A percentile compares a stretch with the other conserved stretches of the same genome.
Evolutionary conservation across 108 stramenopile genomes (phyloP).

Genomic region (Pseudonitzschia delicatissima): DNA sequence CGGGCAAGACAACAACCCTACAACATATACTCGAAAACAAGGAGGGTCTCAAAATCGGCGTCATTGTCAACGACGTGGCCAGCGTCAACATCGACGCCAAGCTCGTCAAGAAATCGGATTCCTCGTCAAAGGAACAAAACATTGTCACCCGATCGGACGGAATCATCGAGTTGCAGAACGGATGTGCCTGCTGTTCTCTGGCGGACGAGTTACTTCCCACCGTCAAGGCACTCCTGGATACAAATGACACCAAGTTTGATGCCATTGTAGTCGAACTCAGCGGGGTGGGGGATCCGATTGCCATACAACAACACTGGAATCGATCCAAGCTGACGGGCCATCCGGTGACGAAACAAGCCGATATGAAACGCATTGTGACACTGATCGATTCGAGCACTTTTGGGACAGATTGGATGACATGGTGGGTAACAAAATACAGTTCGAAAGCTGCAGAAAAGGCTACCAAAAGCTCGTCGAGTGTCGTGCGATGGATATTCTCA

Average conservation of each 20-base stretch:
- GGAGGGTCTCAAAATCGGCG: slow-evolving; percentile 67
- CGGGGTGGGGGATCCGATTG: slow-evolving; percentile 91
- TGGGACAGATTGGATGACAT: slow-evolving; percentile 87
- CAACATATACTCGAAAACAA: slow-evolving; percentile 82
- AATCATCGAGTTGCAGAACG: slow-evolving; percentile 87
- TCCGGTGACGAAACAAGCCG: slow-evolving; percentile 63
- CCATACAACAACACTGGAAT: slow-evolving; percentile 81
- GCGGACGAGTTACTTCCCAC: slow-evolving; percentile 82
- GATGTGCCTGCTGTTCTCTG: slow-evolving; percentile 93
- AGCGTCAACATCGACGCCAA: slow-evolving; percentile 97
- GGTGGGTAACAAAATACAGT: slow-evolving; percentile 16
- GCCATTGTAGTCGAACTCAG: slow-evolving; percentile 91
- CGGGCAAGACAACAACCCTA: slow-evolving; percentile 92
- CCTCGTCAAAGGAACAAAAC: not conserved
- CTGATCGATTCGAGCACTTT: slow-evolving; percentile 88
- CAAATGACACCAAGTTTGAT: slow-evolving; percentile 43
- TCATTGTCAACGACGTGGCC: slow-evolving; percentile 97
- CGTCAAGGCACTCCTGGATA: slow-evolving; percentile 48
- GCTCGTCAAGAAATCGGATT: slow-evolving; percentile 41
- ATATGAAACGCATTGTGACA: slow-evolving; percentile 77
- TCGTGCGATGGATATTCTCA: not conserved
- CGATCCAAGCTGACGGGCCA: slow-evolving; percentile 45
- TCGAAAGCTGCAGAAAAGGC: too few relatives aligned
- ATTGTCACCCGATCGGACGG: slow-evolving; percentile 6
- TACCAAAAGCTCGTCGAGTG: not conserved